These are phyloP conservation scores for Ophiostoma australiae DNA, from an alignment of 2,329 filamentous ascomycete species.

Conservation along the genomic window DNA sequence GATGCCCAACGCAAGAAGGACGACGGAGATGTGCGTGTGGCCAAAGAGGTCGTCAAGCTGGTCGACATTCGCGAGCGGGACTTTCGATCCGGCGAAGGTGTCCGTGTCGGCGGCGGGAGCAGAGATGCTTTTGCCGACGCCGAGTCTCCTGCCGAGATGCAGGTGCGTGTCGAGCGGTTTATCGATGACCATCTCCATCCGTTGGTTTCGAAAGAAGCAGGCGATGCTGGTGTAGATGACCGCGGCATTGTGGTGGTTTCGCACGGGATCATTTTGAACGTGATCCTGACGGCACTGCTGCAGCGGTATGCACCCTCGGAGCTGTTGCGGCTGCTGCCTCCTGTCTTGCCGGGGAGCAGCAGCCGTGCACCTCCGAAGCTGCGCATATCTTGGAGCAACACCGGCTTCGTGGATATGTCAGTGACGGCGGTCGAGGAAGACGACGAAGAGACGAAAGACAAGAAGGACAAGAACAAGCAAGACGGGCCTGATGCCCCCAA, in stretches of 20 bases:
- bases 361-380: slow-evolving; percentile 28
- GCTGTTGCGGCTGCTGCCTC: slow-evolving; percentile 26
- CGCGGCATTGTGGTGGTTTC: slow-evolving; percentile 63
- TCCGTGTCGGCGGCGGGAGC: slow-evolving; percentile 42
- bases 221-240: not conserved
- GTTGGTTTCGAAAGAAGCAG: slow-evolving; percentile 38
- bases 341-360: not conserved
- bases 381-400: slow-evolving; percentile 48
- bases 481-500: not conserved
- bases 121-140: slow-evolving; percentile 41
- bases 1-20: slow-evolving; percentile 44
- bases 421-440: slow-evolving; percentile 12
- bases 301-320: slow-evolving; percentile 43
- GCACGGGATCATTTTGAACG: slow-evolving; percentile 74
- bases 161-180: slow-evolving; percentile 58
- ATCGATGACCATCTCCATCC: slow-evolving; percentile 60
- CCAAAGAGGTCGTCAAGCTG: slow-evolving; percentile 37
- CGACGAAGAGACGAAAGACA: not conserved
- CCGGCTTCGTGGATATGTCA: slow-evolving; percentile 42
- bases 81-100: slow-evolving; percentile 67
- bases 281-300: slow-evolving; percentile 61
- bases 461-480: not conserved
- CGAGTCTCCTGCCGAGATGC: slow-evolving; percentile 67
- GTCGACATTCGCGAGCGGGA: slow-evolving; percentile 64
- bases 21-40: not conserved